phyloP scores from a whole-genome alignment of 257 asterid species.

The Solanum chaucha region DNA sequence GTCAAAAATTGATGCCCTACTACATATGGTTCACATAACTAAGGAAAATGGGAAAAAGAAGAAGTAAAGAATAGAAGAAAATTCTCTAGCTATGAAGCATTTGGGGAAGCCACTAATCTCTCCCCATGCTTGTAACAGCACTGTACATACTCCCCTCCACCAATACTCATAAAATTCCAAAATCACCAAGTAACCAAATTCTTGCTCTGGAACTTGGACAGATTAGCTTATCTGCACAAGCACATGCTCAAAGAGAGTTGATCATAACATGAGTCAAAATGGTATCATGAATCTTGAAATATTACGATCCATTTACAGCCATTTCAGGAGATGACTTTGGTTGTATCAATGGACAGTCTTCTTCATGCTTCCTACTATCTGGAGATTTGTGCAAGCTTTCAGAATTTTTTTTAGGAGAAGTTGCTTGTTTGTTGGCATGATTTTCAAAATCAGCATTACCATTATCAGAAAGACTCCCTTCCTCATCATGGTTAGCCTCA shows the following conservation, averaged over 20 bases:
- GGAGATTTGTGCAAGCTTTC: conserved; percentile 31
- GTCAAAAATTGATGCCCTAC: neutral
- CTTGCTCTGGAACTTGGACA: neutral
- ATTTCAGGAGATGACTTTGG: conserved; percentile 71
- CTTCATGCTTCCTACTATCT: conserved; percentile 34
- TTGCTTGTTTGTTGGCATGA: conserved; percentile 22
- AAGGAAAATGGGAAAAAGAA: neutral
- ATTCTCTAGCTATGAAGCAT: conserved; percentile 11
- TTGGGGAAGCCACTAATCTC: conserved; percentile 5
- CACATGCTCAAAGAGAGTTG: neutral
- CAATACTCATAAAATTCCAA: conserved; percentile 17
- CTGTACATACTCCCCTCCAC: conserved; percentile 72
- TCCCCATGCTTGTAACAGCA: conserved; percentile 34
- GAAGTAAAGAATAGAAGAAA: neutral
- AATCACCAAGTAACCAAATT: neutral
- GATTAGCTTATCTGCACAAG: conserved; percentile 3
- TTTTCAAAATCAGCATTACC: conserved; percentile 20
- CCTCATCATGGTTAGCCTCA: conserved; percentile 22
- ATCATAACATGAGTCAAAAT: neutral
- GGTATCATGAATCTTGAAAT: neutral
- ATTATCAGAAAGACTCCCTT: conserved; percentile 19
- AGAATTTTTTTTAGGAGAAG: conserved; percentile 23
- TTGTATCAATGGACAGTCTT: conserved; percentile 37
- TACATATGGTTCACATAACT: neutral
- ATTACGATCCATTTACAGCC: conserved; percentile 82